Base-by-base conservation (phyloP, 805 yeast genomes). In the Metschnikowia peoriensis region DNA sequence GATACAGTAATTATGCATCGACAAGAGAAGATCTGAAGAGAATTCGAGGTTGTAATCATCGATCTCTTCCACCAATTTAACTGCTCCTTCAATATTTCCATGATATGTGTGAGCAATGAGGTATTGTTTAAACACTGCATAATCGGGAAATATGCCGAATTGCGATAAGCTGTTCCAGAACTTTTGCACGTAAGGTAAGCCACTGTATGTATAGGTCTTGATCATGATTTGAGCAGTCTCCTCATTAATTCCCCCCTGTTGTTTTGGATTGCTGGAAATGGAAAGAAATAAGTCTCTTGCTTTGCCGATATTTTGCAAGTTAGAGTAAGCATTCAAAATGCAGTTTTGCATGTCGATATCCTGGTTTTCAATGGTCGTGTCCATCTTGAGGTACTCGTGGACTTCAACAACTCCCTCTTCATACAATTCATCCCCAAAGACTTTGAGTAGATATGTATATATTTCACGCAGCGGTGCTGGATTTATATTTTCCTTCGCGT, bases 81-180 rank as follows among this genome's bases (percentile, higher is more conserved):
- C 67, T 0, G 94, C 94, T 3, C 79, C 76, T 9, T 76, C 77
- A 38, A 76, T 78, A 44, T 77, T 70, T 8, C 86, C 90, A 62
- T 83, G 83, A 58, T 84, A 85, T 54, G 88, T 85, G 63, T 86
- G 84, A 0, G 90, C 88, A 51, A 86, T 79, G 35, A 88, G 66
- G 59, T 80, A 84, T 63, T 86, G 89, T 40, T 75, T 77, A 62
- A 77, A 79, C 35, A 84, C 75, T 9, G 74, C 74, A 37, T 76
- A 67, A 53, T 80, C 76, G 0, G 89, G 88, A 11, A 73, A 57
- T 6, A 88, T 66, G 0, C 78, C 79, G 59, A 75, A 82, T 39
- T 71, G 71, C 0, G 85, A 78, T 28, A 88, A 64, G 52, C 79
- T 79, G 49, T 78, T 74, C 86, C 90, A 88, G 41, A 86, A 79